Conservation (phyloP, 202 grass and related monocot species). For the Panicum virgatum region DNA sequence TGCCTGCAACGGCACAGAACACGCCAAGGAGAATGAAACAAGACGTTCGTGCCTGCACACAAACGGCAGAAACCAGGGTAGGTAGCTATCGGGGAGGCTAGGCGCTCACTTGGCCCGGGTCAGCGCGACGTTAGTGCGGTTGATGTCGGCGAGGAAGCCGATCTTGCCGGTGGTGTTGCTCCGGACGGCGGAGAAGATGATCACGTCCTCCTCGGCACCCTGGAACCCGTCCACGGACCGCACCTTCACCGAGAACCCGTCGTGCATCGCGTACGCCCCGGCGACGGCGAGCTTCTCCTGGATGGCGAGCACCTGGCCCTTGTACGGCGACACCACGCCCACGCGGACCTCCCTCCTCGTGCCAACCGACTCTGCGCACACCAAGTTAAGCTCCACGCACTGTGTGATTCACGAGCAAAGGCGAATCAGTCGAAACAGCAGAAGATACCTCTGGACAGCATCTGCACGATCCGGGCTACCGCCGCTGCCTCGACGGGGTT, state of each 20-base stretch:
- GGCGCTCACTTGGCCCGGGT: slow-evolving; percentile 58
- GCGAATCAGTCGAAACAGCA: too few species aligned
- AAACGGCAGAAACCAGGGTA: too few species aligned
- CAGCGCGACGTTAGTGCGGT: slow-evolving; percentile 70
- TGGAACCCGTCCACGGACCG: slow-evolving; percentile 75
- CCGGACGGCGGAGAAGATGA: slow-evolving; percentile 70
- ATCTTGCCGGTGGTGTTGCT: slow-evolving; percentile 53
- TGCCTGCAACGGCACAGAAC: slow-evolving; percentile 32
- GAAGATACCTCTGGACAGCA: slow-evolving; percentile 67
- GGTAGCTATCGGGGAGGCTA: too few species aligned
- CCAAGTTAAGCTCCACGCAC: too few species aligned
- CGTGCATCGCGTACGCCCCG: slow-evolving; percentile 40
- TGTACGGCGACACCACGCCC: slow-evolving; percentile 78
- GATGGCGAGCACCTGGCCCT: slow-evolving; percentile 71
- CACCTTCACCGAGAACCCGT: slow-evolving; percentile 57
- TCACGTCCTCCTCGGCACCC: slow-evolving; percentile 72
- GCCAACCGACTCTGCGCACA: slow-evolving; percentile 39
- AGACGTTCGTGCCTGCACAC: neutral
- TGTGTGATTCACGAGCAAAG: too few species aligned
- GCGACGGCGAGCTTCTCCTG: slow-evolving; percentile 58
- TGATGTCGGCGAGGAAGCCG: slow-evolving; percentile 56
- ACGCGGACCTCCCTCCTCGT: slow-evolving; percentile 36
- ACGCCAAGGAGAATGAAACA: neutral
- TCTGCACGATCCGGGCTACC: slow-evolving; percentile 48
- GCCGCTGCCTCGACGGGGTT: slow-evolving; percentile 67